Evolutionary conservation across 192 early-diverging fungal genomes (phyloP).

Genomic region (Coemansia nantahalensis): DNA sequence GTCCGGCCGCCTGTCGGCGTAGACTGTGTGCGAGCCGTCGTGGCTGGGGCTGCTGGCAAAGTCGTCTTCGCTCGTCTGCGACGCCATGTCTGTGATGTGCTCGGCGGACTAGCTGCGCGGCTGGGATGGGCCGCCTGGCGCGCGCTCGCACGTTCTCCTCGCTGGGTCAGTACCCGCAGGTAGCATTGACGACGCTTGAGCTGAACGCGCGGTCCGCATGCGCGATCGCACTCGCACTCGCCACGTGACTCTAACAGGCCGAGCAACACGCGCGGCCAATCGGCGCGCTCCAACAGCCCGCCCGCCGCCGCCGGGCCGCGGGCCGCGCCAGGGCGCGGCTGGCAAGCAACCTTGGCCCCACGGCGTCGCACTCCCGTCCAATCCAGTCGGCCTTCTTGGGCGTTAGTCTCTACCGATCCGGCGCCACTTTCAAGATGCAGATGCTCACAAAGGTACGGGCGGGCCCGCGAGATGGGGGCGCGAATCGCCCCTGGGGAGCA

Average conservation of each 20-base stretch:
- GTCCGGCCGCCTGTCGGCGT: not conserved
- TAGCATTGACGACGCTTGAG: not conserved
- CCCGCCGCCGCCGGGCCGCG: no score
- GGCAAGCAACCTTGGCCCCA: no score
- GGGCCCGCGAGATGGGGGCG: no score
- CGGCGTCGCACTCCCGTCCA: no score
- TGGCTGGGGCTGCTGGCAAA: not conserved
- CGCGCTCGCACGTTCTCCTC: no score
- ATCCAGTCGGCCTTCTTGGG: no score
- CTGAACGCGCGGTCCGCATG: not conserved
- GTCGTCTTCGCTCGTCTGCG: not conserved
- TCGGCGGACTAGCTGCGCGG: not conserved
- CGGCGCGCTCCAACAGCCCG: no score
- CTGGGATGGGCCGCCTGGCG: no score
- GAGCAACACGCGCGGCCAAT: no score
- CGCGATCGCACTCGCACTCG: not conserved
- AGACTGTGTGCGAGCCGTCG: not conserved
- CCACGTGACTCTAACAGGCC: not conserved
- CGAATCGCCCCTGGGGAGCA: no score
- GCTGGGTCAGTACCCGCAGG: no score
- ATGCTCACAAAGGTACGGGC: constrained; percentile 41
- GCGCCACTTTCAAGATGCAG: constrained; percentile 11
- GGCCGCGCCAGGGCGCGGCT: no score
- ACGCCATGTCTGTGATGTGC: not conserved
- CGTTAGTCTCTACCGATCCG: not conserved